Evolutionary conservation across 1,284 basidiomycete genomes (phyloP), one percentile per base, ranked within the genome.

Genomic region (Pseudozyma sp.): DNA sequence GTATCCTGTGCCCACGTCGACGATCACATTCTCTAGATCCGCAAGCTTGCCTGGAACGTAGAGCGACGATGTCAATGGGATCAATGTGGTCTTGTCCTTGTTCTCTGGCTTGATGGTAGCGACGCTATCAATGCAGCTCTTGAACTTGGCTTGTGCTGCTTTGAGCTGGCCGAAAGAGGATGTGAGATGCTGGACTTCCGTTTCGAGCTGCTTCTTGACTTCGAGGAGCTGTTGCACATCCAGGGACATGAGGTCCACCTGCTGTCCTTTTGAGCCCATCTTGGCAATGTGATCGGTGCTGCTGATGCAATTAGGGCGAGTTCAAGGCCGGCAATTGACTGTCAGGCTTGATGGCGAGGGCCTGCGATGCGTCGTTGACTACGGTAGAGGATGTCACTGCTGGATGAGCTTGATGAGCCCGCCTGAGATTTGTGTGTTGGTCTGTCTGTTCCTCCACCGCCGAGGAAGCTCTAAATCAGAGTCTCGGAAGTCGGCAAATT

Each of bases 1-100:
- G 86, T 97, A 99, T 0, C 96, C 96, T 0, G 96, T 98, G 2
- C 96, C 96, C 36, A 99, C 89, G 84, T 99, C 96, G 18, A 99
- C 91, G 65, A 98, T 91, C 52, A 99, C 95, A 75, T 93, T 90
- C 52, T 94, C 91, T 1, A 90, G 86, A 83, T 97, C 92, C 31
- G 88, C 88, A 39, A 98, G 88, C 86, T 91, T 94, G 35, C 95
- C 96, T 1, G 95, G 94, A 14, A 98, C 93, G 84, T 98, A 98
- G 4, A 99, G 89, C 1, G 94, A 97, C 85, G 93, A 93, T 11
- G 95, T 97, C 52, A 98, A 87, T 3, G 96, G 96, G 1, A 98
- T 92, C 19, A 98, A 89, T 67, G 95, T 90, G 16, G 91, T 90
- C 87, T 93, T 95, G 78, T 89, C 95, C 81, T 71, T 69, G 52